These are phyloP conservation scores for Prunella vulgaris DNA, from an alignment of 257 asterid genomes.

Conservation along the genomic window DNA sequence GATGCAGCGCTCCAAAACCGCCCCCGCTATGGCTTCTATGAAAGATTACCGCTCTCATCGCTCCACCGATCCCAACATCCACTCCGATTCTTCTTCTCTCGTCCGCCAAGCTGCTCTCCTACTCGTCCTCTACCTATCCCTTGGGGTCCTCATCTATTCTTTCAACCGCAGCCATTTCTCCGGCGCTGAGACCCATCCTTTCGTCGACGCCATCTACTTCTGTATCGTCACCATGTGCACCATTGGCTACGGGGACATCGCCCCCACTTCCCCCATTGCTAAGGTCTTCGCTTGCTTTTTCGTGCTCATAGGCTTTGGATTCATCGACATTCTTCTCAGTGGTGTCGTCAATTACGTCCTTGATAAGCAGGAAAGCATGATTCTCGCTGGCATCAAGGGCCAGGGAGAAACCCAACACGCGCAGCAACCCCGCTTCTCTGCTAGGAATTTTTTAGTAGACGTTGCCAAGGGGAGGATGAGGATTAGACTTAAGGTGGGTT, in stretches of 20 bases:
- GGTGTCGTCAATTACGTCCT: slow-evolving; percentile 47
- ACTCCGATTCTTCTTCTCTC: slow-evolving; percentile 21
- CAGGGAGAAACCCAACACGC: neutral
- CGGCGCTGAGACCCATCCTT: slow-evolving; percentile 42
- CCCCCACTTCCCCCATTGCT: slow-evolving; percentile 38
- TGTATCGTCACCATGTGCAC: slow-evolving; percentile 63
- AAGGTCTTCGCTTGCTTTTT: slow-evolving; percentile 46
- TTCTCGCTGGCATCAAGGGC: slow-evolving; percentile 30
- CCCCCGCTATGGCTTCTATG: slow-evolving; percentile 45
- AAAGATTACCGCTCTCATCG: slow-evolving; percentile 16
- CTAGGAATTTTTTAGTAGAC: slow-evolving; percentile 39
- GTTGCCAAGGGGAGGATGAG: slow-evolving; percentile 60
- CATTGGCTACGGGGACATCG: slow-evolving; percentile 57
- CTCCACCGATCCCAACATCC: neutral
- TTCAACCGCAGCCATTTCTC: slow-evolving; percentile 44
- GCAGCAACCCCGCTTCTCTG: neutral
- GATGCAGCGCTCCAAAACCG: slow-evolving; percentile 41
- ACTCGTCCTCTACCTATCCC: slow-evolving; percentile 37
- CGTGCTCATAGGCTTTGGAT: slow-evolving; percentile 52
- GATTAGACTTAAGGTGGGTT: slow-evolving; percentile 42
- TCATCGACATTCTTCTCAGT: slow-evolving; percentile 42
- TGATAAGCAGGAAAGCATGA: slow-evolving; percentile 49
- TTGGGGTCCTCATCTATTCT: slow-evolving; percentile 42
- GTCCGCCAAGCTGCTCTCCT: slow-evolving; percentile 35
- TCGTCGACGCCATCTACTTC: slow-evolving; percentile 53